Percentiles rank a stretch among this genome's conserved stretches.
Evolutionary conservation across 106 monocot genomes (phyloP).

Genomic region (Dendrobium nobile): DNA sequence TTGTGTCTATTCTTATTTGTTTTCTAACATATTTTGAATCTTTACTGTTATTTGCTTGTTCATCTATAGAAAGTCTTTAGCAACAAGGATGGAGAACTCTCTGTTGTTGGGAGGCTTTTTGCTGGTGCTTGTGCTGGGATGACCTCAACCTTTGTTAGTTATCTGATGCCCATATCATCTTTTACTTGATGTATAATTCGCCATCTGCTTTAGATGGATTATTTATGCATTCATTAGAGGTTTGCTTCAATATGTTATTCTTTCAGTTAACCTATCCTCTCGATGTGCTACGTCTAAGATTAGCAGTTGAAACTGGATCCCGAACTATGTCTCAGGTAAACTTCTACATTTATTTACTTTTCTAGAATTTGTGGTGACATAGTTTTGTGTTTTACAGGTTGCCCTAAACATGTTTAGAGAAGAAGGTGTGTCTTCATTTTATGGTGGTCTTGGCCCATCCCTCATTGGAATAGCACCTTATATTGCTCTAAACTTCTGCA

Average conservation of each 20-base stretch:
- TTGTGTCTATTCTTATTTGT: not conserved
- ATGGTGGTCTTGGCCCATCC: conserved; percentile 91
- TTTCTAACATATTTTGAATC: not conserved
- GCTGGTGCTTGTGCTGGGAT: conserved; percentile 99
- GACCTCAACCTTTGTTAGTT: conserved; percentile 93
- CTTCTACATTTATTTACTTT: not conserved
- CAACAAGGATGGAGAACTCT: conserved; percentile 67
- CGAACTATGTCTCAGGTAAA: conserved; percentile 89
- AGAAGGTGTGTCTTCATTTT: conserved; percentile 91
- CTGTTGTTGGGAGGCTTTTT: conserved; percentile 78
- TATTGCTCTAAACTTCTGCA: conserved; percentile 95
- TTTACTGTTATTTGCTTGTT: conserved; percentile 10
- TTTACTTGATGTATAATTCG: not conserved
- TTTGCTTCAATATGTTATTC: not conserved
- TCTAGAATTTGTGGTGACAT: not conserved
- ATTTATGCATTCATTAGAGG: not conserved
- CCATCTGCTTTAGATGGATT: not conserved
- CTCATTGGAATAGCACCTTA: conserved; percentile 92
- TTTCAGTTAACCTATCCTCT: conserved; percentile 90
- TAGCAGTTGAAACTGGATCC: conserved; percentile 87
- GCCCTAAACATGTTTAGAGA: conserved; percentile 82
- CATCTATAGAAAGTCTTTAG: conserved; percentile 68
- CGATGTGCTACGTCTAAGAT: conserved; percentile 84
- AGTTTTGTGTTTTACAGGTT: conserved; percentile 45
- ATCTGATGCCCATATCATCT: not conserved